These are phyloP conservation scores for Henckelia pumila DNA, from an alignment of 257 asterid genomes.

Conservation along the genomic window DNA sequence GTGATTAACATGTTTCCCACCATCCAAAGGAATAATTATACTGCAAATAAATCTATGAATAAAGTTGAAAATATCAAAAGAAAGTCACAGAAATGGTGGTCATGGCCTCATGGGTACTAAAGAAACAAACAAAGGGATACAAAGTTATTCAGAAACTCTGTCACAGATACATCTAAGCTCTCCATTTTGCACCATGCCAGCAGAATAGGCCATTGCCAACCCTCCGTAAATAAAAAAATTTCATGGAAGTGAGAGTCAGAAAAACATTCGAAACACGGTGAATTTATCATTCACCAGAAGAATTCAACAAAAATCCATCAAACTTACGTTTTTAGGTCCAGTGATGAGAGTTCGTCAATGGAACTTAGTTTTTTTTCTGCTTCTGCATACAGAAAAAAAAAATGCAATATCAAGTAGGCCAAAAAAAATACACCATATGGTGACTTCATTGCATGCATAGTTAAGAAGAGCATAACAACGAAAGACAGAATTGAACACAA, in stretches of 20 bases:
- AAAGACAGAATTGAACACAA: neutral
- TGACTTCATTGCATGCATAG: neutral
- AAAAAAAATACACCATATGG: neutral
- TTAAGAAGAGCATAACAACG: neutral
- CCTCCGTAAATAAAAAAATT: conserved; percentile 14
- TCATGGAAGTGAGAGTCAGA: conserved; percentile 6
- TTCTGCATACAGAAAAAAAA: neutral
- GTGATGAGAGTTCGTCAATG: conserved; percentile 45
- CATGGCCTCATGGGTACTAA: neutral
- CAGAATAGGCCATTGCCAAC: neutral
- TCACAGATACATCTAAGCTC: neutral
- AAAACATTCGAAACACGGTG: conserved; percentile 9
- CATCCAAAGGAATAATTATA: neutral
- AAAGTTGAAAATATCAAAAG: conserved; percentile 3
- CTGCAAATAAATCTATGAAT: neutral
- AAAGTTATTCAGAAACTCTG: conserved; percentile 5
- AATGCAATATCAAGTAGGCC: too few species aligned
- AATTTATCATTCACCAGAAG: neutral
- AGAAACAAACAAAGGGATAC: neutral
- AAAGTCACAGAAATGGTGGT: neutral
- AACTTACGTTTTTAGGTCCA: conserved; percentile 52
- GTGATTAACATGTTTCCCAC: neutral
- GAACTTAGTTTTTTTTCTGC: conserved; percentile 37
- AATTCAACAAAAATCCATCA: conserved; percentile 16
- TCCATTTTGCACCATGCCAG: conserved; percentile 12